phyloP scores from a whole-genome alignment of 2,329 filamentous ascomycete species.

The Coleophoma eucalyptorum region DNA sequence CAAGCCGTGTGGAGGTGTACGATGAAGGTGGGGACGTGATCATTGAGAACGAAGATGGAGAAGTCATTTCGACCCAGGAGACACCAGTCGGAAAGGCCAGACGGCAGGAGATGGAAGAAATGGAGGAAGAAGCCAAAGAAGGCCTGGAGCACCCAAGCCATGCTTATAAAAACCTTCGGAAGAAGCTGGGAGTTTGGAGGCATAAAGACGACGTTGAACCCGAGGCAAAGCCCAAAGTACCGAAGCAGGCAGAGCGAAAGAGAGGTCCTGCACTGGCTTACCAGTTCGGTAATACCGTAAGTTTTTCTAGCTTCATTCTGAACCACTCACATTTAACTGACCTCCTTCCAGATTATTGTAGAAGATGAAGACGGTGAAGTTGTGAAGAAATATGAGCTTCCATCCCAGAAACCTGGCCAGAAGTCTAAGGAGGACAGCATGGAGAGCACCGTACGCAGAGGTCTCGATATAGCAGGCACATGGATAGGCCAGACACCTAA shows the following conservation, averaged over 20 bases:
- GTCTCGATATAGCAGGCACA: slow-evolving; percentile 19
- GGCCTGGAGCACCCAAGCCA: slow-evolving; percentile 27
- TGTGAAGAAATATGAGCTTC: slow-evolving; percentile 77
- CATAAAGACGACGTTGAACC: slow-evolving; percentile 36
- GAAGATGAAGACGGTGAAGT: slow-evolving; percentile 86
- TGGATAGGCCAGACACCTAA: slow-evolving; percentile 18
- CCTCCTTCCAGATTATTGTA: slow-evolving; percentile 63
- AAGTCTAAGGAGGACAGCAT: slow-evolving; percentile 5
- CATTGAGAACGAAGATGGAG: slow-evolving; percentile 82
- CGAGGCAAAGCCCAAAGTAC: slow-evolving; percentile 25
- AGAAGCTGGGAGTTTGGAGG: slow-evolving; percentile 26
- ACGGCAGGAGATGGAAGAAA: slow-evolving; percentile 38
- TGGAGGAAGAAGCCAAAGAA: slow-evolving; percentile 32
- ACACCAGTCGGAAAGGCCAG: slow-evolving; percentile 26
- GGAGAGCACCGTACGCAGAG: slow-evolving; percentile 16
- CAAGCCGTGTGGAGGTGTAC: slow-evolving; percentile 60
- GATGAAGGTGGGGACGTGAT: slow-evolving; percentile 77
- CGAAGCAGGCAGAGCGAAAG: slow-evolving; percentile 40
- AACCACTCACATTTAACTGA: not conserved
- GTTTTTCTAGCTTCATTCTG: slow-evolving; percentile 16
- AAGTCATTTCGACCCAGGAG: slow-evolving; percentile 69
- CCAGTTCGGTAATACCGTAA: slow-evolving; percentile 76
- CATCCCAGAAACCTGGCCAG: slow-evolving; percentile 34
- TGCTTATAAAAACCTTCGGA: slow-evolving; percentile 19
- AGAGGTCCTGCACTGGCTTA: slow-evolving; percentile 77